phyloP scores from a whole-genome alignment of 192 early-diverging fungal species.

The Endogone sp. region DNA sequence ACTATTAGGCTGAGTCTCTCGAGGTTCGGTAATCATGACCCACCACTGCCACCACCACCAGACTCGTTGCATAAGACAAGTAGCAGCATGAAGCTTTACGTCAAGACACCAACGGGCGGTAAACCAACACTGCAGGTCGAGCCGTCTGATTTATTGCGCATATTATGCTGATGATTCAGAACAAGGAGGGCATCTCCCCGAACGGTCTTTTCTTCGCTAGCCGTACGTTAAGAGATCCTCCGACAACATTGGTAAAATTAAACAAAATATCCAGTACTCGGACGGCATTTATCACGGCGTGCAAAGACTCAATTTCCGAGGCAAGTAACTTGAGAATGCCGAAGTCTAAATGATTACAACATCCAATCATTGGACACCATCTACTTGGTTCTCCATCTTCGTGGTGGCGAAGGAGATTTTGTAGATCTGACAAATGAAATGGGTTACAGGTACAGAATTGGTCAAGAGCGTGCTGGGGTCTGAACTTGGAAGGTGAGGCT shows the following conservation, averaged over 20 bases:
- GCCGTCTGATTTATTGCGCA: constrained; percentile 62
- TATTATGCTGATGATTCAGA: constrained; percentile 68
- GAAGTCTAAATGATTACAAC: constrained; percentile 57
- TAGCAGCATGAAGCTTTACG: constrained; percentile 34
- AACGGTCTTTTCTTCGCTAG: constrained; percentile 65
- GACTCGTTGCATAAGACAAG: too few species aligned
- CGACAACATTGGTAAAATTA: too few species aligned
- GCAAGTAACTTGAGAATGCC: constrained; percentile 67
- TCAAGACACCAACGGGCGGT: constrained; percentile 77
- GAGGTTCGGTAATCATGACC: too few species aligned
- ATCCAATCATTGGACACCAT: constrained; percentile 63
- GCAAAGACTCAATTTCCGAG: too few species aligned
- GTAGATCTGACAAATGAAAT: background rate
- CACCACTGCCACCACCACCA: too few species aligned
- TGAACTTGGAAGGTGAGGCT: background rate
- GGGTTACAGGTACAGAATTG: background rate
- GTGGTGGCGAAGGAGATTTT: constrained; percentile 35
- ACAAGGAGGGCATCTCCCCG: constrained; percentile 69
- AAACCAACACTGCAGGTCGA: constrained; percentile 83
- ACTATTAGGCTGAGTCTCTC: too few species aligned
- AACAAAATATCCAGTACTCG: too few species aligned
- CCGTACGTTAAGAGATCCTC: too few species aligned
- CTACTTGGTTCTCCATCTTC: constrained; percentile 55
- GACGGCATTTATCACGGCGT: too few species aligned
- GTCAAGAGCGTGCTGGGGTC: background rate